Evolutionary conservation across 129 eudicot genomes (phyloP), one percentile per base, ranked within the genome.

Genomic region (Apium graveolens): DNA sequence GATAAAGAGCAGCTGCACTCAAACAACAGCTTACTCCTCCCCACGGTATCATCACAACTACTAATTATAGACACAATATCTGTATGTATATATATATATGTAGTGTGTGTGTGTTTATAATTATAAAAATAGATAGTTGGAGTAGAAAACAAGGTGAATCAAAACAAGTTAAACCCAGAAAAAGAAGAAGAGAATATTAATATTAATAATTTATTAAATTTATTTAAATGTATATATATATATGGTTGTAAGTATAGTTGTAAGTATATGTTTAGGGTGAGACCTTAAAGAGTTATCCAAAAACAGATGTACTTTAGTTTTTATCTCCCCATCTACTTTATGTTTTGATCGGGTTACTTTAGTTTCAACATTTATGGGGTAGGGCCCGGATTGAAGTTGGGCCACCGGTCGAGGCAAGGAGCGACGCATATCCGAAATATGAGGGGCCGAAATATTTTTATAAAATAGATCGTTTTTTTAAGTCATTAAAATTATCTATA

Each of bases 1-100:
- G 93, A 81, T 96, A 96, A 43, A 96, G 97, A 78, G 97, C 99
- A 45, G 99, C 97, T 0, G 97, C 97, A 82, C 99, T 87, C 84
- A 96, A 85, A 80, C 97, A 96, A 75, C 99, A 96, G 71, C 87
- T 82, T 18, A 96, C 80, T 76, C 99, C 99, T 3, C 99, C 97
- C 92, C 97, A 88, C 8, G 99, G 97, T 57, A 89, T 86, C 97
- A 92, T 88, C 55, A 75, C 68, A 60, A n/a, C 31, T 9, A 48
- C 57, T 18, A 49, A 49, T 5, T 49, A 60, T 57, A 57, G 31
- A 57, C 13, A 9, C 68, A 60, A n/a, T 60, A 60, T 60, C 3
- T 60, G 68, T 60, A 60, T 24, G 68, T 60, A 60, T 60, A 60
- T 21, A 53, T 35, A 4, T 35, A 4, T 35, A 4, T n/a, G 31